Percentiles rank a stretch among this genome's conserved stretches.
Evolutionary conservation across 164 flowering plant species (phyloP).

Genomic region (Pachysandra terminalis): DNA sequence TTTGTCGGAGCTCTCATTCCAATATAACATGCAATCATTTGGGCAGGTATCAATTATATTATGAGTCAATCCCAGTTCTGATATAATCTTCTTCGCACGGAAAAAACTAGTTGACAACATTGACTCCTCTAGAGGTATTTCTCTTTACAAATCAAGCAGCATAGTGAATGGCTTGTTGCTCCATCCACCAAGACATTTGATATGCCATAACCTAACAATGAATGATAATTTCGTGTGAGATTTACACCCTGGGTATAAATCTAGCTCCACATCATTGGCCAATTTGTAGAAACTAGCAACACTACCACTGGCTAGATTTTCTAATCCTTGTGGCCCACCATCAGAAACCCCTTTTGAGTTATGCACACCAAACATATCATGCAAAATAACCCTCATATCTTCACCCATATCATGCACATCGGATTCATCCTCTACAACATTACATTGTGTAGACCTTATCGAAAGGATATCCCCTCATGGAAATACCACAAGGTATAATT

Average conservation of each 20-base stretch:
- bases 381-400: no score
- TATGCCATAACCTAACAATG: slow-evolving; percentile 1
- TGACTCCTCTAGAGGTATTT: slow-evolving; percentile 1
- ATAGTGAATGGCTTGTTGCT: background rate
- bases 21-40: slow-evolving; percentile 20
- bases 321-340: no score
- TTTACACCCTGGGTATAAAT: slow-evolving; percentile 6
- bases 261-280: background rate
- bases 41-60: slow-evolving; percentile 18
- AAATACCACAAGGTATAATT: no score
- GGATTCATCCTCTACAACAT: no score
- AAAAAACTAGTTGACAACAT: slow-evolving; percentile 8
- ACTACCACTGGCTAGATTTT: no score
- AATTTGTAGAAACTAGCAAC: background rate
- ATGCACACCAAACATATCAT: no score
- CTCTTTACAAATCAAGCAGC: slow-evolving; percentile 4
- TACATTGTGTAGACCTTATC: no score
- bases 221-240: slow-evolving; percentile 7
- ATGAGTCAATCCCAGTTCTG: slow-evolving; percentile 14
- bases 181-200: slow-evolving; percentile 10
- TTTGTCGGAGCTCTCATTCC: slow-evolving; percentile 1
- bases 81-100: slow-evolving; percentile 9
- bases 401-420: no score
- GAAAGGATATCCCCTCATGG: no score
- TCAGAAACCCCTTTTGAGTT: no score